These are phyloP conservation scores for Dalbergia cultrata DNA, from an alignment of 306 rosid genomes.

Conservation along the genomic window DNA sequence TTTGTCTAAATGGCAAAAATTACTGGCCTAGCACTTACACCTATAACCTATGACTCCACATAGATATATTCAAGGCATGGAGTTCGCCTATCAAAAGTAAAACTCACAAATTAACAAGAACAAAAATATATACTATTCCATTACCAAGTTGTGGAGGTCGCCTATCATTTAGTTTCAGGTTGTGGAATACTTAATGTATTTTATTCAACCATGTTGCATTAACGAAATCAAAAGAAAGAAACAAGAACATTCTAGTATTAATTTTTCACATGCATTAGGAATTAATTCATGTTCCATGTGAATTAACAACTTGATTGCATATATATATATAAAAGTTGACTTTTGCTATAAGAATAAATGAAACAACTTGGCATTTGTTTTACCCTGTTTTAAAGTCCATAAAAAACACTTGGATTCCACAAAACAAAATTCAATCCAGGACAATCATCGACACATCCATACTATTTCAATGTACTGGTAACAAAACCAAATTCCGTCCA, in stretches of 20 bases:
- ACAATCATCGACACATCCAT: slow-evolving; percentile 26
- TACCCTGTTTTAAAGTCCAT: background rate
- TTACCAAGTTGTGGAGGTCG: no score
- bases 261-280: slow-evolving; percentile 21
- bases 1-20: slow-evolving; percentile 32
- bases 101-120: background rate
- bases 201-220: background rate
- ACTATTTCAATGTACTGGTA: background rate
- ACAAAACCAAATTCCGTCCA: slow-evolving; percentile 27
- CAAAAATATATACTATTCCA: background rate
- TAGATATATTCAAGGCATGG: no score
- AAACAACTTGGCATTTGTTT: background rate
- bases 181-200: background rate
- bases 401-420: background rate
- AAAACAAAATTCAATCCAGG: slow-evolving; percentile 9
- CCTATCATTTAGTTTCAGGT: no score
- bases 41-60: background rate
- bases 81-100: background rate
- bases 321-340: no score
- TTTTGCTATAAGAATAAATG: background rate
- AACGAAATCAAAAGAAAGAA: slow-evolving; percentile 3
- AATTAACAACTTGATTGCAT: background rate
- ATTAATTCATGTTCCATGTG: background rate
- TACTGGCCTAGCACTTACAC: slow-evolving; percentile 40
- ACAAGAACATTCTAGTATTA: background rate